Evolutionary conservation across 1,139 yeast genomes (phyloP), one percentile per base, ranked within the genome.

Genomic region (Sugiyamaella paludigena): DNA sequence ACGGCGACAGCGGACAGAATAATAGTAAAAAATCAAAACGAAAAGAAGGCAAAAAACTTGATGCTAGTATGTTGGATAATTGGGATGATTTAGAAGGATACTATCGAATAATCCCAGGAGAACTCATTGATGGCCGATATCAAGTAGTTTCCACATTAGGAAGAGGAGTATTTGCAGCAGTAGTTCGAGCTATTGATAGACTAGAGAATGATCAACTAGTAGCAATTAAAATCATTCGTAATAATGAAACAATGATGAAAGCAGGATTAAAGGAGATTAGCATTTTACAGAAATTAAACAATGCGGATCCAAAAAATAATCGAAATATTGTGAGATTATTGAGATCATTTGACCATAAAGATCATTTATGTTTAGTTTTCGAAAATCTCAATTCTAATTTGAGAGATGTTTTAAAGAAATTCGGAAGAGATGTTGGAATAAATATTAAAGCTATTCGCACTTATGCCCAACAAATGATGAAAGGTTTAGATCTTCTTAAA

Each of bases 101-200:
- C 66, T 88, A 87, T 63, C 78, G 86, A 43, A 82, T 85, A 35
- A 79, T 91, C 30, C 79, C 84, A 57, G 80, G 80, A 43, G 73
- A 95, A 44, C 83, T 84, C 60, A 69, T 80, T 26, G 83, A 87
- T 15, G 71, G 78, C 32, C 76, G 80, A 52, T 70, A 87, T 36
- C 70, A 86, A 57, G 96, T 96, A 10, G 92, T 86, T 59, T 94
- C 96, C 1, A 87, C 95, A 0, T 85, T 88, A 67, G 96, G 97
- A 6, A 88, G 87, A 65, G 97, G 91, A 13, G 82, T 87, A 58
- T 66, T 65, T 58, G 66, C 71, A 16, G 57, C 65, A 6, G 72
- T 68, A 6, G 67, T 68, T 41, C 58, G 65, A 26, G 70, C 69
- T 16, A 43, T 49, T 7, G 57, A 60, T 33, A 13, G 11, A 11